Percentiles rank a stretch among this genome's conserved stretches.
Conservation (phyloP, 140 eudicot species). For the Ambrosia hybrid region DNA sequence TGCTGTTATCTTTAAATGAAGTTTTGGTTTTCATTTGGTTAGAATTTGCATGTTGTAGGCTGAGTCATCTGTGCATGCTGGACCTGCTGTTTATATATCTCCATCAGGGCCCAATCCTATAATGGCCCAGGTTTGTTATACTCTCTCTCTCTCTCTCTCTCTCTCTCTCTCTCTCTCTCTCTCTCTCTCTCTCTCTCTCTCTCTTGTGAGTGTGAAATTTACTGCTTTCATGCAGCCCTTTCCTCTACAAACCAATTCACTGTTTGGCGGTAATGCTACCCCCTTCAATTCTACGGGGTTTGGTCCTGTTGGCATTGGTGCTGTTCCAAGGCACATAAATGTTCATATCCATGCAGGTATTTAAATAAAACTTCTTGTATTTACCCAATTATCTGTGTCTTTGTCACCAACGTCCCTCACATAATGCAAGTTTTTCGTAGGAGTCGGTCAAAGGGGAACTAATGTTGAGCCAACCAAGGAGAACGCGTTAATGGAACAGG, state of each 20-base stretch:
- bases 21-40: not conserved
- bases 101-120: conserved; percentile 91
- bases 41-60: conserved; percentile 54
- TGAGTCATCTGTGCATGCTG: conserved; percentile 79
- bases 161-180: not conserved
- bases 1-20: not conserved
- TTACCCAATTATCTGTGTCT: not conserved
- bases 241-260: conserved; percentile 72
- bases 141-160: not conserved
- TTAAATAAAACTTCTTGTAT: not conserved
- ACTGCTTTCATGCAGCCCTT: conserved; percentile 64
- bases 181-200: not conserved
- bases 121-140: conserved; percentile 85
- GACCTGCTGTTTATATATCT: conserved; percentile 93
- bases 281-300: conserved; percentile 44
- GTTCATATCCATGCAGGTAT: conserved; percentile 92
- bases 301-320: conserved; percentile 64
- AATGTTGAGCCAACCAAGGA: conserved; percentile 54
- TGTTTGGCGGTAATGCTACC: conserved; percentile 53
- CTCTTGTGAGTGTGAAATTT: not conserved
- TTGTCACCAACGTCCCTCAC: conserved; percentile 8
- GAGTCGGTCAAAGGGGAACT: conserved; percentile 55
- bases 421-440: conserved; percentile 40
- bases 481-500: conserved; percentile 44
- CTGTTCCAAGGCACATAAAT: conserved; percentile 75